Evolutionary conservation across 345 rosid species (phyloP).

Genomic region (Ceriops decandra): DNA sequence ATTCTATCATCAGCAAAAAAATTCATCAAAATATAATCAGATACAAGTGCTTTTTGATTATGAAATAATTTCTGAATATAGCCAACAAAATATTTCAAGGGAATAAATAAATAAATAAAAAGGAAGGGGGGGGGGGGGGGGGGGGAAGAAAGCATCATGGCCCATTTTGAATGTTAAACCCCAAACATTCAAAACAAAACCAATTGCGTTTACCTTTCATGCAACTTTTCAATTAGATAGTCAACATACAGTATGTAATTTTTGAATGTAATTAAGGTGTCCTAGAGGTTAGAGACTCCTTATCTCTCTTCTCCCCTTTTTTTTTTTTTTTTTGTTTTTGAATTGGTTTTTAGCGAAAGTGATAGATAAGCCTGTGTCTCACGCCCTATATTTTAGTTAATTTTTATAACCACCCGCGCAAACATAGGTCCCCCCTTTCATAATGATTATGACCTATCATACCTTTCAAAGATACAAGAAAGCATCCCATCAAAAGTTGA

Average conservation of each 20-base stretch:
- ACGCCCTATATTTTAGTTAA: too few relatives aligned
- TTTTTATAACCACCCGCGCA: slow-evolving; percentile 41
- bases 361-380: too few relatives aligned
- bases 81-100: slow-evolving; percentile 4
- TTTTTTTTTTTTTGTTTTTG: too few relatives aligned
- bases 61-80: slow-evolving; percentile 16
- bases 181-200: slow-evolving; percentile 51
- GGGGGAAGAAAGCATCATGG: slow-evolving; percentile 8
- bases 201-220: slow-evolving; percentile 35
- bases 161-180: slow-evolving; percentile 6
- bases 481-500: slow-evolving; percentile 33
- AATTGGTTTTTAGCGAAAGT: too few relatives aligned
- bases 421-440: background rate
- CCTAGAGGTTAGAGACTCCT: too few relatives aligned
- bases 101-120: background rate
- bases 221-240: slow-evolving; percentile 18
- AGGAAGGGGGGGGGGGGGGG: too few relatives aligned
- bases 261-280: too few relatives aligned
- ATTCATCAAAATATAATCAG: slow-evolving; percentile 1
- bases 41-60: slow-evolving; percentile 11
- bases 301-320: too few relatives aligned
- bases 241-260: slow-evolving; percentile 29
- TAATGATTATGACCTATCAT: background rate
- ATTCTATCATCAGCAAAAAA: too few relatives aligned
- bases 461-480: slow-evolving; percentile 24